These are phyloP conservation scores for Hanseniaspora jakobsenii DNA, from an alignment of 805 yeast genomes.

Conservation along the genomic window DNA sequence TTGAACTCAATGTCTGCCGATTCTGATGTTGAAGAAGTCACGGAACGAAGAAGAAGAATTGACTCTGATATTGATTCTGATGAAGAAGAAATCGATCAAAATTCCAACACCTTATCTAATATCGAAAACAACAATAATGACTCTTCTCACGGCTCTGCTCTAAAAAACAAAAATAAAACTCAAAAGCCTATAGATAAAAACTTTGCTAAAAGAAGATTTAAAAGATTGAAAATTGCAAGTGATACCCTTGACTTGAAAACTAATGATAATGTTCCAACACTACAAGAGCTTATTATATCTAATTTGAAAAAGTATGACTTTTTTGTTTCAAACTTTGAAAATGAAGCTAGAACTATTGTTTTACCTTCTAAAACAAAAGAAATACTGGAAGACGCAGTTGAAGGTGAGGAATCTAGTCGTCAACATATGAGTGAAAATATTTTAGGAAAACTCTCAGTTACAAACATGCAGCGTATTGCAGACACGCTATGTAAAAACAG, in stretches of 20 bases:
- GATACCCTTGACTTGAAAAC: constrained; percentile 61
- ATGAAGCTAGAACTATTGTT: too few species aligned
- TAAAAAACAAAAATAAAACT: not conserved
- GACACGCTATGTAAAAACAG: constrained; percentile 72
- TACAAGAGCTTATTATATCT: constrained; percentile 73
- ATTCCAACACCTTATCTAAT: constrained; percentile 7
- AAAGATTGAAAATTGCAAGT: constrained; percentile 53
- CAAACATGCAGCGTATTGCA: constrained; percentile 59
- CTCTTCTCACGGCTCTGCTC: not conserved
- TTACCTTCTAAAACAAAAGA: too few species aligned
- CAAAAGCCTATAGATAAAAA: constrained; percentile 13
- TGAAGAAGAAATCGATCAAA: constrained; percentile 20
- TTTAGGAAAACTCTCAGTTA: constrained; percentile 74
- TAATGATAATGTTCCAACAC: constrained; percentile 48
- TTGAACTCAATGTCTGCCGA: too few species aligned
- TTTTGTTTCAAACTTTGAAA: too few species aligned
- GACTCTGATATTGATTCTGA: constrained; percentile 17
- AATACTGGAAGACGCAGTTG: too few species aligned
- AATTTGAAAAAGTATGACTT: constrained; percentile 20
- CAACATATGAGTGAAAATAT: too few species aligned
- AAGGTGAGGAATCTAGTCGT: too few species aligned
- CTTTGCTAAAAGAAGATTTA: constrained; percentile 17
- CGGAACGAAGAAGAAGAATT: not conserved
- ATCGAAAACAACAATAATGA: constrained; percentile 18
- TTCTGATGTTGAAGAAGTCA: constrained; percentile 16